Evolutionary conservation across 2,329 filamentous ascomycete genomes (phyloP).

Genomic region (Davidsoniella virescens): DNA sequence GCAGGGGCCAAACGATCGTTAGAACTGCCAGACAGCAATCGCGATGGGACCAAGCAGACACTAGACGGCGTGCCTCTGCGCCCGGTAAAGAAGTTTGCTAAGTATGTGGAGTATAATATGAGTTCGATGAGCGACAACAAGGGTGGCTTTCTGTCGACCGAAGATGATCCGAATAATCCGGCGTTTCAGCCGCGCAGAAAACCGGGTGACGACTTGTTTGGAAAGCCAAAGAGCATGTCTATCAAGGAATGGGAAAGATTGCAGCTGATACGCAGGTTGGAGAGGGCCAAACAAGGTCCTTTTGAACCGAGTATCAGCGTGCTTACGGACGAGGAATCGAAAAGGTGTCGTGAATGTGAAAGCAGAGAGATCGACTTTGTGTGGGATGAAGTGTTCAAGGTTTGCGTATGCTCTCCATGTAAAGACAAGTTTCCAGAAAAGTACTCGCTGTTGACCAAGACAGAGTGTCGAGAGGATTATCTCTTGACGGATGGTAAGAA

Average conservation of each 20-base stretch:
- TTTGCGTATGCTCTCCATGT: slow-evolving; percentile 62
- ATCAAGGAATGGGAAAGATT: slow-evolving; percentile 79
- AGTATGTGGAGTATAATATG: slow-evolving; percentile 96
- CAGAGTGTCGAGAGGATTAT: slow-evolving; percentile 90
- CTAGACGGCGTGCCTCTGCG: slow-evolving; percentile 39
- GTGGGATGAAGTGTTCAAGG: slow-evolving; percentile 72
- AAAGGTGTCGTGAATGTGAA: slow-evolving; percentile 69
- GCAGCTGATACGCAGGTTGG: slow-evolving; percentile 56
- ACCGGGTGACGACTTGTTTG: slow-evolving; percentile 28
- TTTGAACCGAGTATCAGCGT: slow-evolving; percentile 83
- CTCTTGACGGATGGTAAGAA: slow-evolving; percentile 73
- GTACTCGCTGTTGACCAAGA: slow-evolving; percentile 91
- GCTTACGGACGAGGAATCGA: slow-evolving; percentile 46
- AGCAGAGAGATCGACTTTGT: slow-evolving; percentile 85
- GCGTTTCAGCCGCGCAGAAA: slow-evolving; percentile 35
- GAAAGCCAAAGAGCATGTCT: slow-evolving; percentile 77
- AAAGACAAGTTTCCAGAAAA: slow-evolving; percentile 85
- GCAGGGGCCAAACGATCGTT: slow-evolving; percentile 5
- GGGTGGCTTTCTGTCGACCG: slow-evolving; percentile 78
- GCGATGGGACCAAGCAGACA: slow-evolving; percentile 43
- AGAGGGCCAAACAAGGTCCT: slow-evolving; percentile 58
- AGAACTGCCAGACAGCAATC: slow-evolving; percentile 34
- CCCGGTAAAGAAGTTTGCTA: slow-evolving; percentile 74
- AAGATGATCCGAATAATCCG: slow-evolving; percentile 82
- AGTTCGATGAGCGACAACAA: slow-evolving; percentile 97